Evolutionary conservation across 257 asterid species (phyloP).

Genomic region (Penstemon newberryi): DNA sequence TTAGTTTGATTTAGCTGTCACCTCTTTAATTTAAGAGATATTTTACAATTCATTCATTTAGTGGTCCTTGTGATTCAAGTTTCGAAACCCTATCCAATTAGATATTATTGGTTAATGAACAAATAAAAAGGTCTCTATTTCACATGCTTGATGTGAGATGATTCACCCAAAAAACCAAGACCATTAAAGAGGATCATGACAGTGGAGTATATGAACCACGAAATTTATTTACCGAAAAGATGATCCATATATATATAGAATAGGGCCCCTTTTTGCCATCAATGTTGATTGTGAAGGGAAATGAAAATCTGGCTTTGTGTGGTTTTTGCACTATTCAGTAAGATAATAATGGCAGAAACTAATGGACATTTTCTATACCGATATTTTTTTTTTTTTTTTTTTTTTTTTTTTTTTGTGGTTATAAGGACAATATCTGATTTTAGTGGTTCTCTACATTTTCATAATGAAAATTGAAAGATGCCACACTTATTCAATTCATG

Average conservation of each 20-base stretch:
- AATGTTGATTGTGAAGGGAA: slow-evolving; percentile 17
- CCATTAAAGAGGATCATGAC: background rate
- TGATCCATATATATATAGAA: background rate
- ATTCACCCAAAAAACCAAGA: background rate
- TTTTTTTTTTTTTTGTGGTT: too few relatives aligned
- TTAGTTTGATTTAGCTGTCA: background rate
- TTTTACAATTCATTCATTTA: background rate
- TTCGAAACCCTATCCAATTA: background rate
- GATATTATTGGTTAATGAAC: background rate
- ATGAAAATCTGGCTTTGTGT: slow-evolving; percentile 21
- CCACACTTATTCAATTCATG: too few relatives aligned
- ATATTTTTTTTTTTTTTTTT: too few relatives aligned
- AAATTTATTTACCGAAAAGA: background rate
- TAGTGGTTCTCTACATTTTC: slow-evolving; percentile 9
- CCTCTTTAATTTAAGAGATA: background rate
- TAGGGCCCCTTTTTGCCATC: background rate
- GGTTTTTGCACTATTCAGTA: slow-evolving; percentile 11
- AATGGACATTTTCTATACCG: slow-evolving; percentile 1
- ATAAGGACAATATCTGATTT: slow-evolving; percentile 4
- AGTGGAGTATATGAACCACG: background rate
- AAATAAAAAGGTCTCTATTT: slow-evolving; percentile 1
- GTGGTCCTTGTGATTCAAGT: slow-evolving; percentile 15
- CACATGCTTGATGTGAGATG: slow-evolving; percentile 16
- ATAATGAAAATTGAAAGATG: too few relatives aligned
- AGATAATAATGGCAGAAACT: slow-evolving; percentile 16